phyloP scores from a whole-genome alignment of 2,329 filamentous ascomycete genomes.

The Fusarium tuaranense region DNA sequence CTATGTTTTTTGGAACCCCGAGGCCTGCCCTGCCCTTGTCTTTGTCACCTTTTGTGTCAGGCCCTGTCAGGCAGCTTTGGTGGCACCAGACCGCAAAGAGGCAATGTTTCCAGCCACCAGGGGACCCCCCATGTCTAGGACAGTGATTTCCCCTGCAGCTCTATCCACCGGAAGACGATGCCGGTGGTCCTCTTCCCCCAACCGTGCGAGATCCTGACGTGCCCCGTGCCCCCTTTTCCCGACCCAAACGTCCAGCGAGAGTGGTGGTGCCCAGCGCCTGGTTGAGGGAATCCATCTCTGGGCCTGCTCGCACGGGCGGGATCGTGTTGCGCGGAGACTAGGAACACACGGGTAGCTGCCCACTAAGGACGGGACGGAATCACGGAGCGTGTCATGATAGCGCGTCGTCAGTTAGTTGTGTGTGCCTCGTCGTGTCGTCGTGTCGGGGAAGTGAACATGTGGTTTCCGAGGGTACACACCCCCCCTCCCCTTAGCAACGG shows the following conservation, averaged over 20 bases:
- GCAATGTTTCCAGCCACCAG: conserved; percentile 22
- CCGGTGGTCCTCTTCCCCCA: conserved; percentile 28
- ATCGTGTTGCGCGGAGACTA: conserved; percentile 34
- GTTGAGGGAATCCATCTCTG: neutral
- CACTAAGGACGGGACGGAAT: conserved; percentile 37
- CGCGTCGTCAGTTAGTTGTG: neutral
- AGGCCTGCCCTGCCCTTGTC: neutral
- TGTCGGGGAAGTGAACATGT: neutral
- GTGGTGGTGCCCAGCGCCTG: neutral
- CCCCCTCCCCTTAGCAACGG: neutral
- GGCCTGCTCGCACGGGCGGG: conserved; percentile 31
- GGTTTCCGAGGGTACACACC: neutral
- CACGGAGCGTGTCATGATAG: conserved; percentile 27
- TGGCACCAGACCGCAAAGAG: neutral
- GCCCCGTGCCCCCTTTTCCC: conserved; percentile 25
- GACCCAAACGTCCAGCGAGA: neutral
- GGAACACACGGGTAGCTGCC: conserved; percentile 19
- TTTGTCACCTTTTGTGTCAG: neutral
- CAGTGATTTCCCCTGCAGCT: neutral
- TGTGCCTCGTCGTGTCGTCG: conserved; percentile 2
- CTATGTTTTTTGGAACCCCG: no score
- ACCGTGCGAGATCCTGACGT: conserved; percentile 33
- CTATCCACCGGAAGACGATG: conserved; percentile 29
- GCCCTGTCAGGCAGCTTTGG: conserved; percentile 10
- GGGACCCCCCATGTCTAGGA: neutral